phyloP scores from a whole-genome alignment of 768 basidiomycete species.

The Tricholoma matsutake region DNA sequence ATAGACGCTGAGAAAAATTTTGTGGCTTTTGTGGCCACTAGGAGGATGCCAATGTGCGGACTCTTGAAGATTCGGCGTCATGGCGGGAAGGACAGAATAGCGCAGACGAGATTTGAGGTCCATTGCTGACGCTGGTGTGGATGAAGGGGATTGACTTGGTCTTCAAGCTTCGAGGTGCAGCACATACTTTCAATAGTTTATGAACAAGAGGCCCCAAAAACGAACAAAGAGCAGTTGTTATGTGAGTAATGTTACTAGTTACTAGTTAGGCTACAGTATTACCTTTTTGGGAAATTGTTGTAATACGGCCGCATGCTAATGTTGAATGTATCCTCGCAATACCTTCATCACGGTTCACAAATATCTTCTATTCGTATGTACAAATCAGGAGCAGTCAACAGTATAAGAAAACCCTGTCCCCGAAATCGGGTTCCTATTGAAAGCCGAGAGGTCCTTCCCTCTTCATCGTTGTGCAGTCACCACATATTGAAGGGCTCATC shows the following conservation, averaged over 20 bases:
- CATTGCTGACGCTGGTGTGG: constrained; percentile 20
- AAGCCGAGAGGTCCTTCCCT: constrained; percentile 24
- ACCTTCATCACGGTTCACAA: too few species aligned
- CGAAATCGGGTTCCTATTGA: not conserved
- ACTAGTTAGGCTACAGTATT: not conserved
- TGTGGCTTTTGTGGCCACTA: constrained; percentile 43
- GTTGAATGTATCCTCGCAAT: too few species aligned
- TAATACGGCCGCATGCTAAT: not conserved
- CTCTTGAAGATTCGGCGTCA: constrained; percentile 25
- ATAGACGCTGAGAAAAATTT: constrained; percentile 40
- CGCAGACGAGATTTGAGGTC: constrained; percentile 47
- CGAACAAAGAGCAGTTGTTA: not conserved
- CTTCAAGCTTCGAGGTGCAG: not conserved
- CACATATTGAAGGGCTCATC: constrained; percentile 52
- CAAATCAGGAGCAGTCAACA: too few species aligned
- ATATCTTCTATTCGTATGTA: too few species aligned
- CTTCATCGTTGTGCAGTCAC: constrained; percentile 36
- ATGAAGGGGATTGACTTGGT: not conserved
- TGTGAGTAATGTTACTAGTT: not conserved
- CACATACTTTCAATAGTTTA: not conserved
- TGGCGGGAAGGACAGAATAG: constrained; percentile 42
- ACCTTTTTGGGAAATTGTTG: not conserved
- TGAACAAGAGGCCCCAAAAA: constrained; percentile 4
- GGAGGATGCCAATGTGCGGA: constrained; percentile 32
- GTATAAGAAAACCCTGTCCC: too few species aligned